phyloP scores from a whole-genome alignment of 257 asterid species.

The Nemophila menziesii region DNA sequence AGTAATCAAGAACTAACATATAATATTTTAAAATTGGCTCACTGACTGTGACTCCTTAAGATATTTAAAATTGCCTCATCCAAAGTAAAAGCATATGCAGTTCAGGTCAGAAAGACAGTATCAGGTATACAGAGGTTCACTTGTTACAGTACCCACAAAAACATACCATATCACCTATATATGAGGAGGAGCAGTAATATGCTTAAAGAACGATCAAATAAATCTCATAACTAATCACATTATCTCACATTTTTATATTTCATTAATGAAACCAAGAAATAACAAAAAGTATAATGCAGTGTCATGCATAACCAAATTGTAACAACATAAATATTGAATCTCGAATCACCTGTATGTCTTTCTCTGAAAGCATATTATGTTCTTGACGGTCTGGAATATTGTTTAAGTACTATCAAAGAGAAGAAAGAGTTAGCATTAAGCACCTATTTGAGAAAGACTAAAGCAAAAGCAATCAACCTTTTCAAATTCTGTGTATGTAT shows the following conservation, averaged over 20 bases:
- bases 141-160: too few relatives aligned
- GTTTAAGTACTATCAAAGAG: conserved; percentile 52
- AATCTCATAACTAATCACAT: neutral
- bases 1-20: neutral
- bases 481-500: conserved; percentile 69
- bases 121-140: too few relatives aligned
- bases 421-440: conserved; percentile 12
- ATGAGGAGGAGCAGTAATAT: neutral
- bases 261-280: too few relatives aligned
- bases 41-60: too few relatives aligned
- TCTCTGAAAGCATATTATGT: conserved; percentile 61
- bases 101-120: neutral
- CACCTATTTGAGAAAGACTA: conserved; percentile 6
- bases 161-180: too few relatives aligned
- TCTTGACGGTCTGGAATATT: conserved; percentile 62
- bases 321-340: neutral
- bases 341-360: conserved; percentile 67
- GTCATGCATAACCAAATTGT: neutral
- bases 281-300: too few relatives aligned
- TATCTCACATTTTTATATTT: neutral
- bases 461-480: conserved; percentile 42
- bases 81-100: neutral
- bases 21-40: neutral
- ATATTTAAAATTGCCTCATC: neutral
- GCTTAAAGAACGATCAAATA: neutral